These are phyloP conservation scores for Pleurostoma richardsiae DNA, from an alignment of 2,329 filamentous ascomycete species.

Conservation along the genomic window DNA sequence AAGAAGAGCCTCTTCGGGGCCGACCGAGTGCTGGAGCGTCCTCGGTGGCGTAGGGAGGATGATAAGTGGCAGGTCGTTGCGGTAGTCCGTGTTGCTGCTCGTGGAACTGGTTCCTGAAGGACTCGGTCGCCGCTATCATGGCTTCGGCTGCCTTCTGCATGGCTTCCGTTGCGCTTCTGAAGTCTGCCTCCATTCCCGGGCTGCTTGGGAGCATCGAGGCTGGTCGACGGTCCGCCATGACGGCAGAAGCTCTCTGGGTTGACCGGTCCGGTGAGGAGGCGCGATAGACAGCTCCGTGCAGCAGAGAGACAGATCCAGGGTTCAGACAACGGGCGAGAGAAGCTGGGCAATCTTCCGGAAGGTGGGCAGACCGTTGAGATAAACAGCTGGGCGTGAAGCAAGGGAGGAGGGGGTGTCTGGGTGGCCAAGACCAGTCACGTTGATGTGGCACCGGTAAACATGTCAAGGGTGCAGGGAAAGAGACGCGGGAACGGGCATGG, in stretches of 20 bases:
- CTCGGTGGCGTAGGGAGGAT: constrained; percentile 8
- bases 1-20: neutral
- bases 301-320: too few species aligned
- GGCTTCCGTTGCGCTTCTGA: constrained; percentile 18
- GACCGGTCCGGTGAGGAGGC: too few species aligned
- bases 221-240: neutral
- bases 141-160: constrained; percentile 22
- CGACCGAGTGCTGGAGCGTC: neutral
- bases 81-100: constrained; percentile 4
- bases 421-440: too few species aligned
- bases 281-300: too few species aligned
- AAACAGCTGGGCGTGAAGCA: too few species aligned
- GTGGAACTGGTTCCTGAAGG: constrained; percentile 17
- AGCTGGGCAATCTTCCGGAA: too few species aligned
- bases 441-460: too few species aligned
- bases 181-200: constrained; percentile 9
- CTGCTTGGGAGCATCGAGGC: constrained; percentile 4
- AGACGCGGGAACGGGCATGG: too few species aligned
- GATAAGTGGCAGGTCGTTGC: constrained; percentile 8
- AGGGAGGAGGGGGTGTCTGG: too few species aligned
- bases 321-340: too few species aligned
- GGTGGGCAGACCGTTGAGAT: too few species aligned
- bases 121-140: constrained; percentile 21
- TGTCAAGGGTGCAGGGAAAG: too few species aligned
- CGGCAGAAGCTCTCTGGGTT: neutral